phyloP scores from a whole-genome alignment of 2,329 filamentous ascomycete species.

The Fusarium piperis region DNA sequence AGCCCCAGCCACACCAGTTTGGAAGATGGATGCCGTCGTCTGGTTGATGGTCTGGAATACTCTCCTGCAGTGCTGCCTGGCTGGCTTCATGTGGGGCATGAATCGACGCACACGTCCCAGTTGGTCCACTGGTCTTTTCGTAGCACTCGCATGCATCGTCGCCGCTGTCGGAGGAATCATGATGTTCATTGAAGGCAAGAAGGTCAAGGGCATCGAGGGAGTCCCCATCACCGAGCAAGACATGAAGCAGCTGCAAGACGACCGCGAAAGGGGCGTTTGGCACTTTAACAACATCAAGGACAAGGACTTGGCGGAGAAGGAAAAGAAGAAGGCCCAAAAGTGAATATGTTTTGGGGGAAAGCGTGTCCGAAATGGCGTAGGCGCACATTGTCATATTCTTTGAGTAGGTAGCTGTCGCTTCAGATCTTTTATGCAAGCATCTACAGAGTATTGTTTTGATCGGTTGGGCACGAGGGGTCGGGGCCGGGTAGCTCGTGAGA shows the following conservation, averaged over 20 bases:
- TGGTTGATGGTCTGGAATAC: conserved; percentile 85
- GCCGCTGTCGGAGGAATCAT: conserved; percentile 75
- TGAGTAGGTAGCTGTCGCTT: conserved; percentile 1
- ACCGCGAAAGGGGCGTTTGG: conserved; percentile 64
- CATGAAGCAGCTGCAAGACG: conserved; percentile 58
- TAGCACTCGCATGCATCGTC: conserved; percentile 76
- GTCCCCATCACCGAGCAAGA: conserved; percentile 70
- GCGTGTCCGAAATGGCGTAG: background rate
- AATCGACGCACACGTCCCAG: conserved; percentile 78
- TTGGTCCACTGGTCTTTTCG: conserved; percentile 83
- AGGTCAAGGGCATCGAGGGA: conserved; percentile 77
- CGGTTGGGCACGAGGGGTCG: background rate
- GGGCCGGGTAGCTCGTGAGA: background rate
- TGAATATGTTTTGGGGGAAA: background rate
- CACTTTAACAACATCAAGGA: conserved; percentile 61
- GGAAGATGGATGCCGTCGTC: conserved; percentile 83
- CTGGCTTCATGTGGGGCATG: conserved; percentile 84
- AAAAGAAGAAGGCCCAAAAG: conserved; percentile 38
- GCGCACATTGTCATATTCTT: background rate
- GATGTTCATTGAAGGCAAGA: conserved; percentile 76
- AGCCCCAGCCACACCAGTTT: conserved; percentile 72
- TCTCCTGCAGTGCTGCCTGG: conserved; percentile 77
- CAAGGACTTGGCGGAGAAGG: conserved; percentile 39
- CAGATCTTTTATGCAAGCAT: background rate
- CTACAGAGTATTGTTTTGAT: background rate